These are phyloP conservation scores for Zanthoxylum bungeanum DNA, from an alignment of 345 rosid genomes.

Conservation along the genomic window DNA sequence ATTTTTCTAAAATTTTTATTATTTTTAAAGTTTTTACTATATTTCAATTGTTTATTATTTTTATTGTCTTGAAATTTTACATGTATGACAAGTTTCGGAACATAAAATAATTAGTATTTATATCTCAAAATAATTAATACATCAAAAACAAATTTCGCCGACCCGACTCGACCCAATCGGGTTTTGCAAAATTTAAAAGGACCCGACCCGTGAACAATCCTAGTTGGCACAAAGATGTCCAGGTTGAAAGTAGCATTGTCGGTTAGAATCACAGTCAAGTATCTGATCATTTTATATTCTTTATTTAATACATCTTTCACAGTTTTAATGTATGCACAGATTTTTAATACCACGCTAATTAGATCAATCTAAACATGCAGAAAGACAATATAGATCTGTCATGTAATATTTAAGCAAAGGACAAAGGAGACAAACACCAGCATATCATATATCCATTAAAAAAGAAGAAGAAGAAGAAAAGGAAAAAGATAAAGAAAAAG, in stretches of 20 bases:
- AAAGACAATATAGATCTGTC: not conserved
- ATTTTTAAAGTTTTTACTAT: no score
- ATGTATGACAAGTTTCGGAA: no score
- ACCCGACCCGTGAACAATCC: no score
- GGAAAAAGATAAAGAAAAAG: not conserved
- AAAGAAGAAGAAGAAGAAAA: no score
- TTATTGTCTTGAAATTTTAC: no score
- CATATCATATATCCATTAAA: not conserved
- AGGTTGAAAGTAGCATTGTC: not conserved
- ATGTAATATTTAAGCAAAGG: not conserved
- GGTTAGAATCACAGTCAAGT: not conserved
- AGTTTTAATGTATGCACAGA: not conserved
- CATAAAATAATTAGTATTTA: no score
- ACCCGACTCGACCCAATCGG: no score
- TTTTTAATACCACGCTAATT: not conserved
- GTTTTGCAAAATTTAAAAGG: no score
- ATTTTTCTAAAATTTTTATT: no score
- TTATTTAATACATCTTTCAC: not conserved
- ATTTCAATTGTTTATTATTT: no score
- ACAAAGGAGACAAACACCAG: not conserved
- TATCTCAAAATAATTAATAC: no score
- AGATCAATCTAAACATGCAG: not conserved
- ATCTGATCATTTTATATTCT: not conserved
- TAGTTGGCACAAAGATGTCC: not conserved
- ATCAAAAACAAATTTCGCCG: no score